Evolutionary conservation across 2,329 filamentous ascomycete species (phyloP).

Genomic region (Cladosporium sp.): DNA sequence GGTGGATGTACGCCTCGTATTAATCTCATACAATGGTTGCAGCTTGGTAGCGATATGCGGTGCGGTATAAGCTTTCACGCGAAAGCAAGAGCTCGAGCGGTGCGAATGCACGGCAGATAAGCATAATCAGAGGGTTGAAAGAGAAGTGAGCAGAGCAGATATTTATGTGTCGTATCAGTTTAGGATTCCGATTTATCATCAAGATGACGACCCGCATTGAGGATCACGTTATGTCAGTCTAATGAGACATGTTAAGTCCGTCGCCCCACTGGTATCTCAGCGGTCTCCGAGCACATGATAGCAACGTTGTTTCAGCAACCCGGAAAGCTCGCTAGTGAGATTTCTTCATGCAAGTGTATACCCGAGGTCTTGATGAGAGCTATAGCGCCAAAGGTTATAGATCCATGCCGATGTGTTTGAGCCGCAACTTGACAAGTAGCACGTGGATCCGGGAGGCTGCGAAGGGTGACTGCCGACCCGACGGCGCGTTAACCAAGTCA

Average conservation of each 20-base stretch:
- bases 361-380: background rate
- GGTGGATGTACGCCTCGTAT: slow-evolving; percentile 10
- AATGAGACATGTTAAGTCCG: background rate
- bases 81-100: background rate
- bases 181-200: background rate
- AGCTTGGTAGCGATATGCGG: background rate
- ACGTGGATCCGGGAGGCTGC: background rate
- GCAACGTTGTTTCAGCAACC: background rate
- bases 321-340: background rate
- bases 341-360: background rate
- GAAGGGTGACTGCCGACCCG: background rate
- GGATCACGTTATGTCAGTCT: background rate
- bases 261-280: background rate
- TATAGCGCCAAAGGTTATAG: background rate
- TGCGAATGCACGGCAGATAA: background rate
- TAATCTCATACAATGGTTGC: background rate
- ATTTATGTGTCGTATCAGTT: background rate
- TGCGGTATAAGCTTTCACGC: background rate
- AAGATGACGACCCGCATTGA: background rate
- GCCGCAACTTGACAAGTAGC: background rate
- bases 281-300: background rate
- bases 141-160: background rate
- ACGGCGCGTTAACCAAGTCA: background rate
- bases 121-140: background rate
- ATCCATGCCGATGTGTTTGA: background rate